phyloP scores from a whole-genome alignment of 73 alveolate species.

The Vitrella brassicaformis region DNA sequence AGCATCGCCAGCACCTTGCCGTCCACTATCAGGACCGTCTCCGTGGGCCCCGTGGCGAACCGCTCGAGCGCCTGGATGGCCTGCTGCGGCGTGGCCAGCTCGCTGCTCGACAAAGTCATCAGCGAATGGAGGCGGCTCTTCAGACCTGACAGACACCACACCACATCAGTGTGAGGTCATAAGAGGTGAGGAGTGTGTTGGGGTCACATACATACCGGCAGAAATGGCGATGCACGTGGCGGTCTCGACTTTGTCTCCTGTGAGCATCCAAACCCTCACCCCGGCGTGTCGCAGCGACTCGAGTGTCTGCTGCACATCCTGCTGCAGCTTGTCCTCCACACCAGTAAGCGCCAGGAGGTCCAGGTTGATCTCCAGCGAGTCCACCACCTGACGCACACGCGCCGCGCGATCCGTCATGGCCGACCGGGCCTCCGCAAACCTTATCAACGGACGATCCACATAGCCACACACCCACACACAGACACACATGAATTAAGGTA shows the following conservation, averaged over 20 bases:
- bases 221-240: conserved; percentile 90
- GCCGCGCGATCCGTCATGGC: conserved; percentile 53
- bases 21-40: conserved; percentile 31
- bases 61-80: neutral
- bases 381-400: conserved; percentile 39
- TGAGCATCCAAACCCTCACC: conserved; percentile 88
- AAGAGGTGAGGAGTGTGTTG: too few relatives aligned
- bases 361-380: conserved; percentile 56
- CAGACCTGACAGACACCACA: too few relatives aligned
- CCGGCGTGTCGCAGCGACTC: conserved; percentile 84
- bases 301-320: conserved; percentile 73
- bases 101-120: too few relatives aligned
- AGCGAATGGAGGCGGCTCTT: too few relatives aligned
- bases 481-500: neutral
- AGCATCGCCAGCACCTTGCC: conserved; percentile 15
- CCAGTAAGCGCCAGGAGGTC: conserved; percentile 78
- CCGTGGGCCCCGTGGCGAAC: neutral
- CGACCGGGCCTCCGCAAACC: conserved; percentile 55
- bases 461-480: neutral
- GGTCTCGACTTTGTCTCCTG: conserved; percentile 93
- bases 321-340: conserved; percentile 88
- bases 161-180: too few relatives aligned
- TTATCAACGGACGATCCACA: neutral
- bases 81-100: too few relatives aligned
- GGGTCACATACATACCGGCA: too few relatives aligned